Conservation (phyloP, 1,139 yeast genomes). For the Pichia sp. region DNA sequence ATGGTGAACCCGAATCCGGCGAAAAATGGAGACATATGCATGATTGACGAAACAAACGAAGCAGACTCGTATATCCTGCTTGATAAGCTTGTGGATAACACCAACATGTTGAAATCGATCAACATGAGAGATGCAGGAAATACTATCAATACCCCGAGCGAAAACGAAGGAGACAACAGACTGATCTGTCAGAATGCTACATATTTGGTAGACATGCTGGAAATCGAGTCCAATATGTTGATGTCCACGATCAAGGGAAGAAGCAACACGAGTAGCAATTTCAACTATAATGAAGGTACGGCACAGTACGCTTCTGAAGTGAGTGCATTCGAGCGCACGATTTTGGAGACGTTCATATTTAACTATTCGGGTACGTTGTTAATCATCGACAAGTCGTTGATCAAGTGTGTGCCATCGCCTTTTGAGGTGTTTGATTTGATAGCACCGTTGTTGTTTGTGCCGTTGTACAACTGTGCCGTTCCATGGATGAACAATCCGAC, state of each 20-base stretch:
- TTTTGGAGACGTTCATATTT: constrained; percentile 31
- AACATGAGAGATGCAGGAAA: too few relatives aligned
- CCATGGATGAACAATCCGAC: constrained; percentile 36
- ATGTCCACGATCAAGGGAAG: neutral
- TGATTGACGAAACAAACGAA: neutral
- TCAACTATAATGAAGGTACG: too few relatives aligned
- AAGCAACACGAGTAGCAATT: neutral
- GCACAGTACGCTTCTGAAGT: neutral
- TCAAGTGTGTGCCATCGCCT: constrained; percentile 30
- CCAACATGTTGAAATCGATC: constrained; percentile 2
- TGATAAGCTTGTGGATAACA: constrained; percentile 7
- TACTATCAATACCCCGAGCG: too few relatives aligned
- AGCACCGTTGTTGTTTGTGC: constrained; percentile 22
- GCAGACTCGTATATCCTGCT: constrained; percentile 5
- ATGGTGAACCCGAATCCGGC: neutral
- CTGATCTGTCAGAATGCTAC: neutral
- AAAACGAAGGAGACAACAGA: too few relatives aligned
- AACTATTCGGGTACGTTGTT: constrained; percentile 30
- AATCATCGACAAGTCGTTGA: constrained; percentile 26
- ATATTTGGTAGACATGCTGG: constrained; percentile 1
- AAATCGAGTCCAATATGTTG: neutral
- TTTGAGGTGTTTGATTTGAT: constrained; percentile 29
- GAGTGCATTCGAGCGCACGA: constrained; percentile 27
- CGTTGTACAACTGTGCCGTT: constrained; percentile 29
- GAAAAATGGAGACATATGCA: neutral